Evolutionary conservation across 345 rosid species (phyloP), one percentile per base, ranked within the genome.

Genomic region (Microcos paniculata): DNA sequence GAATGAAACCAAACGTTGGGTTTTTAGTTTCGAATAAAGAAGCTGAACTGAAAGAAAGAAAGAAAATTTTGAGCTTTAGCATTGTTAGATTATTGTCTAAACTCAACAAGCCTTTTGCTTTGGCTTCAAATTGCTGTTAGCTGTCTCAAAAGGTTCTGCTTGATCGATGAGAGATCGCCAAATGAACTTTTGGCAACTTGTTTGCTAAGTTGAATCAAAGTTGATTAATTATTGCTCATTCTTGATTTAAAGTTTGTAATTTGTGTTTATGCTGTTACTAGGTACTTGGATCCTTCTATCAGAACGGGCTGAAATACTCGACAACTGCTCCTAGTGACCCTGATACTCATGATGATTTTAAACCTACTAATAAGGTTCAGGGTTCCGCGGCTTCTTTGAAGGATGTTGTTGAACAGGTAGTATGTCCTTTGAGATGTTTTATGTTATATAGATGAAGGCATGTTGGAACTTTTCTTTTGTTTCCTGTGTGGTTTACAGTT

Each of bases 261-360:
- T 21, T 40, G 26, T n/a, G 61, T 78, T 28, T 72, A 46, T 58
- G 75, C 16, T 81, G 52, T 80, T 78, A 43, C 58, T 71, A 91
- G 98, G 84, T 79, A 43, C 80, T 79, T 83, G 87, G 85, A 66
- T 76, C 85, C 18, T 68, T 81, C 51, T 73, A 73, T 49, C 82
- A 76, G 23, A 73, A 79, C 86, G 90, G 85, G 70, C 59, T 80
- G 82, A 85, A 84, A 83, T 85, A 77, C 76, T 89, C 81, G 1
- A 75, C 91, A 8, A 72, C 84, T 66, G 83, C 82, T 64, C 94
- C 99, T 6, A 80, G 82, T 76, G 95, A 90, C 81, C 92, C 92
- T 23, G 98, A 90, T 59, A 91, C 88, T 8, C 97, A 96, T 84
- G 92, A 93, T 70, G 98, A 93, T 84, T 96, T 93, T 75, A 92